Evolutionary conservation across 371 early-diverging fungal genomes (phyloP), one percentile per base, ranked within the genome.

Genomic region (Mortierella polycephala): DNA sequence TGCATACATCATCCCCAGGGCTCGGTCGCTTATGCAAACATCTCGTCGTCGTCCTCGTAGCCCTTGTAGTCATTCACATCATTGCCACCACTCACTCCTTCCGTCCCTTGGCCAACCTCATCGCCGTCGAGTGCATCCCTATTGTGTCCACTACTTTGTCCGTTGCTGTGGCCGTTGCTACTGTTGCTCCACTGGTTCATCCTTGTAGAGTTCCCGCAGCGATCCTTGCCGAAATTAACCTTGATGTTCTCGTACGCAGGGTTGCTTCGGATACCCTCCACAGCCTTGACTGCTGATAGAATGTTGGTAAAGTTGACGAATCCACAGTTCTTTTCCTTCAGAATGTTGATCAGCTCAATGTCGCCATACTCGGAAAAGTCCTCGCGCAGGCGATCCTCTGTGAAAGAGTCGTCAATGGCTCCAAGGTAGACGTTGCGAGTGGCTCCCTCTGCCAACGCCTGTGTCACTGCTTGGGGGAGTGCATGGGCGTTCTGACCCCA

Each of bases 391-490:
- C 84, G 85, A 41, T 88, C 88, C 57, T 90, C 93, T 10, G 86
- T 87, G 7, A 87, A 80, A 21, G 82, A 81, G 14, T 88, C 88
- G 56, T 90, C 88, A 18, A 92, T 76, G 60, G 82, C 83, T 14
- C 94, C 94, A 37, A 96, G 75, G 73, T 92, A 95, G 23, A 96
- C 92, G 74, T 94, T 95, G 42, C 96, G 90, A 0, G 93, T 88
- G 12, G 92, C 95, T 16, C 93, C 93, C 21, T 84, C 70, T 44
- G 80, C 82, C 6, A 94, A 87, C 14, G 93, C 93, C 45, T 75
- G 55, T 14, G 86, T 70, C 8, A 95, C 88, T 5, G 72, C 47
- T 9, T 77, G 57, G 0, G 92, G 89, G 7, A 94, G 73, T 16
- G 85, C 70, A 7, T 84, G 80, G 8, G 90, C 73, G 5, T 88